These are phyloP conservation scores for Leptographium lundbergii DNA, from an alignment of 2,329 filamentous ascomycete species.

Conservation along the genomic window DNA sequence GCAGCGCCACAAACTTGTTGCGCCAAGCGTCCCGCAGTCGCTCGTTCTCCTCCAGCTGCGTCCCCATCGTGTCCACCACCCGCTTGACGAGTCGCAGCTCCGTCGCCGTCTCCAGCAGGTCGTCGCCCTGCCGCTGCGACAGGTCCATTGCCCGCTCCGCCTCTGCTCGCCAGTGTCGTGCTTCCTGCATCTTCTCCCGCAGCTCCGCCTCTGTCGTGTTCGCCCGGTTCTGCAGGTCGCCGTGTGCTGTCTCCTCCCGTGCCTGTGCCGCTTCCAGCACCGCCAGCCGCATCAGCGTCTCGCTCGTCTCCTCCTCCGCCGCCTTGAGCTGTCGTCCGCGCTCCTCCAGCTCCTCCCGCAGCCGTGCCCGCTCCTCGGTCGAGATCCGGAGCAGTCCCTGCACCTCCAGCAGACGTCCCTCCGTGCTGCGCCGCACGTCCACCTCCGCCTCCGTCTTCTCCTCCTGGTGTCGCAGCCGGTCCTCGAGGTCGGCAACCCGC, in stretches of 20 bases:
- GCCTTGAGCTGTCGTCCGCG: conserved; percentile 53
- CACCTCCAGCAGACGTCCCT: conserved; percentile 61
- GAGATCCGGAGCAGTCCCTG: conserved; percentile 56
- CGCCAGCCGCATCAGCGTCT: conserved; percentile 48
- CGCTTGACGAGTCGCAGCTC: conserved; percentile 64
- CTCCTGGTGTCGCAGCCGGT: conserved; percentile 51
- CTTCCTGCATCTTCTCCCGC: conserved; percentile 41
- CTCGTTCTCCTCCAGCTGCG: conserved; percentile 76
- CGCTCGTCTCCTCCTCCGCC: conserved; percentile 41
- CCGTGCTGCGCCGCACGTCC: conserved; percentile 48
- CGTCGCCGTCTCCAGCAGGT: conserved; percentile 33
- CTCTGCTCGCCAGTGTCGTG: conserved; percentile 48
- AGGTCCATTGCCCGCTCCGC: conserved; percentile 45
- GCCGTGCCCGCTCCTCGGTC: conserved; percentile 58
- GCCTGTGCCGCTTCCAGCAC: conserved; percentile 55
- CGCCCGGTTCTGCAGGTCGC: conserved; percentile 43
- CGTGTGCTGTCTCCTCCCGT: conserved; percentile 39
- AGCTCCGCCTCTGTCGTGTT: conserved; percentile 42
- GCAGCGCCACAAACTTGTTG: conserved; percentile 69
- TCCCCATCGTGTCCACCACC: conserved; percentile 59
- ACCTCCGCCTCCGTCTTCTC: conserved; percentile 52
- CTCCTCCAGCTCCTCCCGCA: conserved; percentile 55
- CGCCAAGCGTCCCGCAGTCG: conserved; percentile 75
- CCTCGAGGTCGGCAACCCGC: conserved; percentile 57
- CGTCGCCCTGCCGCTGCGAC: conserved; percentile 34